Conservation (phyloP, 495 filamentous ascomycete species). For the Durotheca rogersii region DNA sequence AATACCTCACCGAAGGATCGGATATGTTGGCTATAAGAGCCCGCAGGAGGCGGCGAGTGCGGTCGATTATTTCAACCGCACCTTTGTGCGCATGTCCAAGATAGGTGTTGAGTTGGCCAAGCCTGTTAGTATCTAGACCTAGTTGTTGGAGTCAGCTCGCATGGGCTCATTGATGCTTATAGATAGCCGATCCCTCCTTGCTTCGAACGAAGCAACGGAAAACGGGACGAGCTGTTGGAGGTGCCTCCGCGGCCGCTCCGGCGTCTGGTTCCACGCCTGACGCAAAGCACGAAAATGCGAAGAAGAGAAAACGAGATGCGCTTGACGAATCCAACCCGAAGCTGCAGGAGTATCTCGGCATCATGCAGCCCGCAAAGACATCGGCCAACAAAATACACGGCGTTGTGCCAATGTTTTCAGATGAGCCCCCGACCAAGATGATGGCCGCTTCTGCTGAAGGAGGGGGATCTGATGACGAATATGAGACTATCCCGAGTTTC, state of each 20-base stretch:
- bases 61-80: constrained; percentile 89
- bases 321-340: constrained; percentile 65
- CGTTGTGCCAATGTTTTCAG: constrained; percentile 49
- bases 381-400: constrained; percentile 61
- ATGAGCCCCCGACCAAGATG: constrained; percentile 45
- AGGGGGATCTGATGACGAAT: constrained; percentile 64
- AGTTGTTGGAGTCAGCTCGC: constrained; percentile 3
- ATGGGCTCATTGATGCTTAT: constrained; percentile 2
- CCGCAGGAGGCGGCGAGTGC: constrained; percentile 75
- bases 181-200: constrained; percentile 40
- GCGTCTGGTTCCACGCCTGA: constrained; percentile 22
- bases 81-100: constrained; percentile 96
- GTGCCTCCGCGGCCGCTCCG: constrained; percentile 25
- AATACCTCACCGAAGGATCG: constrained; percentile 83
- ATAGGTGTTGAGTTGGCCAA: constrained; percentile 87
- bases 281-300: constrained; percentile 20
- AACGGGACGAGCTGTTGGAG: constrained; percentile 31
- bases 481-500: constrained; percentile 55
- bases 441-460: constrained; percentile 49
- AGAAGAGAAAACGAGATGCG: constrained; percentile 56
- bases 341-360: constrained; percentile 80
- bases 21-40: constrained; percentile 92
- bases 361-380: constrained; percentile 72
- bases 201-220: constrained; percentile 20
- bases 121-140: constrained; percentile 59